Evolutionary conservation across 257 asterid species (phyloP).

Genomic region (Penstemon eatonii): DNA sequence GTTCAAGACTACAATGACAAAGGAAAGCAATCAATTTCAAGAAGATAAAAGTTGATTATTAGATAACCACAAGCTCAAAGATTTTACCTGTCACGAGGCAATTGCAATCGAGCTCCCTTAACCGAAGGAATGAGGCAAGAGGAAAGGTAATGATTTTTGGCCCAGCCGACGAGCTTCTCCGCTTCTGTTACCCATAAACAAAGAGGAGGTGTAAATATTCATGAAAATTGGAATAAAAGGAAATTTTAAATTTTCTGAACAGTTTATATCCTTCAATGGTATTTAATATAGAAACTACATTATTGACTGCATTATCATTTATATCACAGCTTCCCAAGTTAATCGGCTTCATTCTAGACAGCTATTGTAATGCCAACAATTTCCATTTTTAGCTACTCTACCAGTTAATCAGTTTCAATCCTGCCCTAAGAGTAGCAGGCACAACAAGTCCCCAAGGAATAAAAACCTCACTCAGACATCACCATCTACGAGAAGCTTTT

Average conservation of each 20-base stretch:
- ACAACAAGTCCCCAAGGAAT: constrained; percentile 16
- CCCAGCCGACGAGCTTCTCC: constrained; percentile 94
- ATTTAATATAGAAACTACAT: constrained; percentile 6
- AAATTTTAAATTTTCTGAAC: neutral
- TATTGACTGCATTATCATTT: neutral
- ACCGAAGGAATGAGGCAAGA: constrained; percentile 67
- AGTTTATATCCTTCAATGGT: neutral
- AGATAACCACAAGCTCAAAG: constrained; percentile 26
- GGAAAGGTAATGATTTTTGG: constrained; percentile 84
- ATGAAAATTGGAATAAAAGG: constrained; percentile 17
- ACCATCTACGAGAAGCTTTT: constrained; percentile 9
- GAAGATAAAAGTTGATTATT: constrained; percentile 21
- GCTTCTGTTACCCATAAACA: constrained; percentile 60
- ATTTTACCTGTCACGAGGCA: constrained; percentile 86
- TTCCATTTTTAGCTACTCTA: neutral
- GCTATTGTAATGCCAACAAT: constrained; percentile 4
- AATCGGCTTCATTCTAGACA: neutral
- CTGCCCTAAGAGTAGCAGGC: neutral
- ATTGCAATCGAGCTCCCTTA: constrained; percentile 67
- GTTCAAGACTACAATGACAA: constrained; percentile 64
- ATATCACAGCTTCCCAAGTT: neutral
- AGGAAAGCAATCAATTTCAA: constrained; percentile 26
- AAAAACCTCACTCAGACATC: constrained; percentile 4
- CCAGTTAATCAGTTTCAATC: neutral
- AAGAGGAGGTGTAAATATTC: constrained; percentile 3